Conservation (phyloP, 306 rosid species). For the Medicago lupulina region DNA sequence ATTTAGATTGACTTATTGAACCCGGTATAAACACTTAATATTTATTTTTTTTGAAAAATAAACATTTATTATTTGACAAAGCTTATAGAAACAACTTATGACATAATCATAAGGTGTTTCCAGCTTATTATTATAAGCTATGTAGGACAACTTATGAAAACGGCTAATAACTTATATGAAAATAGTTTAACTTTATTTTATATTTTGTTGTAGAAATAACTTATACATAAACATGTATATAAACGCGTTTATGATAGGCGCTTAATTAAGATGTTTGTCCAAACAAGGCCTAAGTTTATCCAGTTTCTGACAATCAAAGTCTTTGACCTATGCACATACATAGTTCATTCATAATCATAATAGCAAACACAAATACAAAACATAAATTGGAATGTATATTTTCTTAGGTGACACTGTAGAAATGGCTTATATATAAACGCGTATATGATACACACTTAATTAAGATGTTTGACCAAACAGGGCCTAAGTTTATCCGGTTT, state of each 20-base stretch:
- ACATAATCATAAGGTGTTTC: background rate
- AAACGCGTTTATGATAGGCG: background rate
- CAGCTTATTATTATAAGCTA: background rate
- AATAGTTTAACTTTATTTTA: background rate
- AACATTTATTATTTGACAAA: background rate
- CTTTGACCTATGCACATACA: background rate
- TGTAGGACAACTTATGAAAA: background rate
- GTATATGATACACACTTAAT: background rate
- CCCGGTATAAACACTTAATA: background rate
- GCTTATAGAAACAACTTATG: background rate
- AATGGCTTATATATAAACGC: background rate
- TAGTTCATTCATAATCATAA: constrained; percentile 2
- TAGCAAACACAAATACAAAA: constrained; percentile 20
- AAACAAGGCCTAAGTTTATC: constrained; percentile 7
- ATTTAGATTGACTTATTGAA: background rate
- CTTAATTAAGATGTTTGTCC: background rate
- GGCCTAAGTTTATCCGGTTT: constrained; percentile 11
- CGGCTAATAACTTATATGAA: background rate
- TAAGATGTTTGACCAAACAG: background rate
- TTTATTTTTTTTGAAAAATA: no score
- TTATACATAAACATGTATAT: background rate
- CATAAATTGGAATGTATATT: background rate
- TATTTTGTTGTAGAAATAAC: background rate
- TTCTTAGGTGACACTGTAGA: background rate
- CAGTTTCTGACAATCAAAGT: background rate